Evolutionary conservation across 2,329 filamentous ascomycete genomes (phyloP).

Genomic region (Diaporthe citriasiana): DNA sequence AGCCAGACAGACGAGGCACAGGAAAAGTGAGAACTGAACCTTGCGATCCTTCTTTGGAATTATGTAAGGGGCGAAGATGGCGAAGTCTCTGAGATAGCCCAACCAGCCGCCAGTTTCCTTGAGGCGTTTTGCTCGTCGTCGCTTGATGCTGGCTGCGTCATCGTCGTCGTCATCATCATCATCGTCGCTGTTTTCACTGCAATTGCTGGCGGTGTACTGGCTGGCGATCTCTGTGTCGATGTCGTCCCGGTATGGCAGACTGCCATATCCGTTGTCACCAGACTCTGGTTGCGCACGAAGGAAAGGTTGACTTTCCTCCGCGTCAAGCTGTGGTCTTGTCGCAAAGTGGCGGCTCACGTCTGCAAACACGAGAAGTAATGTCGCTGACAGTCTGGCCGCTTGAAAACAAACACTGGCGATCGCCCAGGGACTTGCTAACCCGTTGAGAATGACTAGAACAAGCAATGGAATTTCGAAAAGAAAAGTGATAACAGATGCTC

Average conservation of each 20-base stretch:
- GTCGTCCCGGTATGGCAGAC: background rate
- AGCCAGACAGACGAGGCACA: background rate
- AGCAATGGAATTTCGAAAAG: constrained; percentile 1
- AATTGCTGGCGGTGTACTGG: background rate
- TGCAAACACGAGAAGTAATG: background rate
- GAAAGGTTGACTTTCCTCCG: constrained; percentile 14
- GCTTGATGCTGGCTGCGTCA: constrained; percentile 13
- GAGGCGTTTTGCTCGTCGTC: constrained; percentile 8
- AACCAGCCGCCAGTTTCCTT: constrained; percentile 36
- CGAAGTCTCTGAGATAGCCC: constrained; percentile 39
- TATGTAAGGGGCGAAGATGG: constrained; percentile 29
- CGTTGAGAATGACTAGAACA: background rate
- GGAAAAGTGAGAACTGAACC: constrained; percentile 1
- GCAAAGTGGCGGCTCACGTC: background rate
- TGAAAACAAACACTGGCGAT: background rate
- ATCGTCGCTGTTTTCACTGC: background rate
- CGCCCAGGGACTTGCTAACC: background rate
- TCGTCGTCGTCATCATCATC: constrained; percentile 2
- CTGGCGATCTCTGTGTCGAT: background rate
- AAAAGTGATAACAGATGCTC: background rate
- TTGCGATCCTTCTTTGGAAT: constrained; percentile 24
- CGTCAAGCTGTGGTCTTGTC: background rate
- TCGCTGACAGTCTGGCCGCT: background rate
- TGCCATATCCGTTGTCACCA: constrained; percentile 3
- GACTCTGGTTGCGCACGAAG: background rate